A percentile compares a stretch with the other conserved stretches of the same genome.
Conservation (phyloP, 192 early-diverging fungal genomes). For the Coemansia guatemalensis region DNA sequence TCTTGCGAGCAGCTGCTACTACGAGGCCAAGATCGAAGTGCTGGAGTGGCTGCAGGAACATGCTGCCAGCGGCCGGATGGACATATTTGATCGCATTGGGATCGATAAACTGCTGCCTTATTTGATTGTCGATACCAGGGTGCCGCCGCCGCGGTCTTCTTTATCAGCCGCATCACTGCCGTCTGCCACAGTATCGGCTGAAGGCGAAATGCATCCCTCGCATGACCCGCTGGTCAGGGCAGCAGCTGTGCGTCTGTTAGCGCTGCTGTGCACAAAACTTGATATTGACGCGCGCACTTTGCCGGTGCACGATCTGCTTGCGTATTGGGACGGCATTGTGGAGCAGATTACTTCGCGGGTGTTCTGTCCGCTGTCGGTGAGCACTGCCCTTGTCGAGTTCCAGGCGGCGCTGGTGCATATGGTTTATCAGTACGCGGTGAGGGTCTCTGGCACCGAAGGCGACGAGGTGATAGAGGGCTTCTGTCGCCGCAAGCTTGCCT, state of each 20-base stretch:
- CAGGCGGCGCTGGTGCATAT: constrained; percentile 44
- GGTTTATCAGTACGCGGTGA: constrained; percentile 5
- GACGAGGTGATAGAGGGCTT: constrained; percentile 4
- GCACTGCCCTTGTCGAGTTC: constrained; percentile 32
- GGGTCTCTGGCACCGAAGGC: neutral
- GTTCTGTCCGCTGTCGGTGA: constrained; percentile 40
- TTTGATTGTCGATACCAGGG: constrained; percentile 16
- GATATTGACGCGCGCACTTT: constrained; percentile 26
- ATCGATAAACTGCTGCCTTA: constrained; percentile 21
- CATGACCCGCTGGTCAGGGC: constrained; percentile 36
- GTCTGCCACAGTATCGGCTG: neutral
- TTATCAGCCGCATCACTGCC: too few relatives aligned
- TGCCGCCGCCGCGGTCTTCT: neutral
- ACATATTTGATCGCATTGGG: constrained; percentile 30
- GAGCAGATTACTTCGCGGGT: constrained; percentile 12
- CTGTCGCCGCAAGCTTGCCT: constrained; percentile 21
- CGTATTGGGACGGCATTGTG: constrained; percentile 33
- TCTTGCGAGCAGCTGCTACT: constrained; percentile 33
- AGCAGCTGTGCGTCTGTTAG: constrained; percentile 28
- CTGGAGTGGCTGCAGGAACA: constrained; percentile 49
- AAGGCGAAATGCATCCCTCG: neutral
- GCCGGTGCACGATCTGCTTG: constrained; percentile 25
- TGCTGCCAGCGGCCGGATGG: constrained; percentile 22
- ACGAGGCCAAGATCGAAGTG: constrained; percentile 41
- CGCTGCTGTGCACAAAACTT: constrained; percentile 36